Base-by-base conservation (phyloP, 208 protist genomes). In the Angomonas deanei region DNA sequence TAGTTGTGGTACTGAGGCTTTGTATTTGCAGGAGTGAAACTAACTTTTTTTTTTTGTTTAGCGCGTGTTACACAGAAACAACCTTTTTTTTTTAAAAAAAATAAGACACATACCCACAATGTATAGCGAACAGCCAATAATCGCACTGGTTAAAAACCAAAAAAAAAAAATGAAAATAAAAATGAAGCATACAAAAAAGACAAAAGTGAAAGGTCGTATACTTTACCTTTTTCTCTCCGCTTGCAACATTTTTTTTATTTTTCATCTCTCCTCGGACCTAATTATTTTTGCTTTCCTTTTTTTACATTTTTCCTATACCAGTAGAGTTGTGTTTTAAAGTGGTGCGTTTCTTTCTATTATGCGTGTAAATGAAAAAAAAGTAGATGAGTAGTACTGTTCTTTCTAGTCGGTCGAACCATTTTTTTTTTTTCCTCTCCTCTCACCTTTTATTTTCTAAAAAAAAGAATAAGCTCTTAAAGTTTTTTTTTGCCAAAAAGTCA, bases 321-420 rank as follows among this genome's bases (percentile, higher is more conserved):
- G 10, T 19, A 21, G 33, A 38, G 19, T 19, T 13, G 5, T 28
- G 15, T 19, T 59, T 36, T 13, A 28, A 39, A 30, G 34, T 50
- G 2, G 32, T 33, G 28, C 53, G 32, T 60, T 68, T 68, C 23
- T 38, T 39, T 61, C 10, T 61, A 27, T 38, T 38, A 49, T 52
- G 17, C 24, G 3, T 63, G 30, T 63, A 24, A 6, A 21, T 30
- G 52, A 21, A 6, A 46, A 32, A 63, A 3, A 3, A 21, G 10
- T 48, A 47, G 30, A 50, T 5, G 46, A 50, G 26, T 4, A n/a
- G n/a, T n/a, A 17, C 6, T 36, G 32, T 56, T 68, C 8, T 62
- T 50, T 53, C 1, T 59, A 15, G 19, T 59, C n/a, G n/a, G n/a
- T 42, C 10, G 17, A 0, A 34, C 17, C 19, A 5, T 39, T 48